A percentile compares a stretch with the other conserved stretches of the same genome.
Evolutionary conservation across 1,284 basidiomycete genomes (phyloP).

Genomic region (Melampsora americana): DNA sequence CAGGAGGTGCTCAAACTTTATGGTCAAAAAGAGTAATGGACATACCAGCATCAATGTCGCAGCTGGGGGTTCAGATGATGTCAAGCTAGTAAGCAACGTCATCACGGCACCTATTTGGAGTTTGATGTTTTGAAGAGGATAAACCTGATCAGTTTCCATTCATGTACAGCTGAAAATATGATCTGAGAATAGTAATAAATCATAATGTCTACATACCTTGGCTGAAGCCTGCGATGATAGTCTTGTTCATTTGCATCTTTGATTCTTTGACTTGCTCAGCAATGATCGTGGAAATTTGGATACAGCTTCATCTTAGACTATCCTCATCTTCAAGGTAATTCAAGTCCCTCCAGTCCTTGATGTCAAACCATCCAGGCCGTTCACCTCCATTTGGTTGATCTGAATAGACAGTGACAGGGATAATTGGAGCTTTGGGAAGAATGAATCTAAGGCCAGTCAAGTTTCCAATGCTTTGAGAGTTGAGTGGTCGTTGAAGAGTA

Average conservation of each 20-base stretch:
- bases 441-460: constrained; percentile 16
- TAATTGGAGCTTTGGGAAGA: constrained; percentile 3
- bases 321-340: constrained; percentile 26
- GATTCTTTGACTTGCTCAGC: neutral
- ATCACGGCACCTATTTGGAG: constrained; percentile 12
- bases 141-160: neutral
- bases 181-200: neutral
- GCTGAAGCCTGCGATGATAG: constrained; percentile 25
- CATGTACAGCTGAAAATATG: neutral
- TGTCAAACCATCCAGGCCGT: constrained; percentile 24
- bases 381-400: constrained; percentile 1
- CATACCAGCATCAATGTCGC: constrained; percentile 17
- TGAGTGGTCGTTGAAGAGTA: neutral
- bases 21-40: neutral
- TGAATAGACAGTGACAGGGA: constrained; percentile 13
- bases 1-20: neutral
- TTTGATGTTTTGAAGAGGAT: neutral
- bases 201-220: neutral
- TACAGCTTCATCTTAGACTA: constrained; percentile 4
- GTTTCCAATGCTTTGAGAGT: neutral
- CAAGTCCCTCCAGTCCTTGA: constrained; percentile 22
- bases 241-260: constrained; percentile 29
- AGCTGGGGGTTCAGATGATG: neutral
- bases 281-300: constrained; percentile 2
- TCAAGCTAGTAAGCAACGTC: constrained; percentile 4